These are phyloP conservation scores for Fusarium metavorans DNA, from an alignment of 2,329 filamentous ascomycete genomes.

Conservation along the genomic window DNA sequence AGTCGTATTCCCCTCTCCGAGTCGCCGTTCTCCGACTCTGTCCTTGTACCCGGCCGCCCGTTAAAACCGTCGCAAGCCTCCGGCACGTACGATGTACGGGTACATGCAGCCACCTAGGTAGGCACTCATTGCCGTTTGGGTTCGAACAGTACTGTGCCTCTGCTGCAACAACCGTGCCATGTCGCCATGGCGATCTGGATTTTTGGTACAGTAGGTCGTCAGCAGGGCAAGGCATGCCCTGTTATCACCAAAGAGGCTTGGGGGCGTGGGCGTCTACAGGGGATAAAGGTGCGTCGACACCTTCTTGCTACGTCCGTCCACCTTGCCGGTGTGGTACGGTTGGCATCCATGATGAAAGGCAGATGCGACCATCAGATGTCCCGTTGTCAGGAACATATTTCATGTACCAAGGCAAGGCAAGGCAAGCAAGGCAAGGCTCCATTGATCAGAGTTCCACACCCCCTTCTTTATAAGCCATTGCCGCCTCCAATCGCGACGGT, in stretches of 20 bases:
- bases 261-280: slow-evolving; percentile 22
- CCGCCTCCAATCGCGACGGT: slow-evolving; percentile 32
- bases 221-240: slow-evolving; percentile 25
- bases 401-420: background rate
- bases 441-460: slow-evolving; percentile 22
- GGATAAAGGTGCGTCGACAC: background rate
- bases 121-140: slow-evolving; percentile 19
- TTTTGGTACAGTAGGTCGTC: slow-evolving; percentile 7
- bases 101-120: slow-evolving; percentile 25
- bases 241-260: slow-evolving; percentile 34
- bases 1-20: slow-evolving; percentile 14
- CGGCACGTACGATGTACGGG: slow-evolving; percentile 39
- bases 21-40: slow-evolving; percentile 28
- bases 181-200: slow-evolving; percentile 24
- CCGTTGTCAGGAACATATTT: slow-evolving; percentile 13
- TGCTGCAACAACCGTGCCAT: slow-evolving; percentile 32
- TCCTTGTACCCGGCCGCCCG: slow-evolving; percentile 6
- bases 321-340: background rate
- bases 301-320: background rate
- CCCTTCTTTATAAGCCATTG: slow-evolving; percentile 30
- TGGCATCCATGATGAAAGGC: slow-evolving; percentile 26
- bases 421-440: background rate
- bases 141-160: slow-evolving; percentile 21
- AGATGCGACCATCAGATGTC: slow-evolving; percentile 40
- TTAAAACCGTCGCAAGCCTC: slow-evolving; percentile 34